A percentile compares a stretch with the other conserved stretches of the same genome.
Evolutionary conservation across 192 early-diverging fungal species (phyloP).

Genomic region (Podila minutissima): DNA sequence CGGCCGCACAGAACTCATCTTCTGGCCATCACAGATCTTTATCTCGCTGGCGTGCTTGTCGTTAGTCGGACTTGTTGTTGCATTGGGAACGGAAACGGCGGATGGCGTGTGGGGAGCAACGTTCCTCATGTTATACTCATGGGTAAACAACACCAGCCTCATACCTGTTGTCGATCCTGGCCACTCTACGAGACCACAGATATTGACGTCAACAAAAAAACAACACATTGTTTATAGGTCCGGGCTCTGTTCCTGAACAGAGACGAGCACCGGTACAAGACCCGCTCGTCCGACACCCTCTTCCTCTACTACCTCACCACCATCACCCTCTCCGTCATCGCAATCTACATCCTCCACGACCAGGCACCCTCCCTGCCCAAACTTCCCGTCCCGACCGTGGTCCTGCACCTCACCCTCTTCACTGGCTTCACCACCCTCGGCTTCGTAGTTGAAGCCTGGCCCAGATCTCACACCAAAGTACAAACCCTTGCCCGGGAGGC

Average conservation of each 20-base stretch:
- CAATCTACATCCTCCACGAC: constrained; percentile 6
- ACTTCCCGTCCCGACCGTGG: neutral
- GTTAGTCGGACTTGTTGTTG: neutral
- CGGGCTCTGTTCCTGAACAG: neutral
- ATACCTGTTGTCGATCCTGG: too few species aligned
- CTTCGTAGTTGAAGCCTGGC: constrained; percentile 33
- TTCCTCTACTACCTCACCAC: neutral
- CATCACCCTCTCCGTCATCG: neutral
- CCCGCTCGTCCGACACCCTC: neutral
- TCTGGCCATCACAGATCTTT: constrained; percentile 17
- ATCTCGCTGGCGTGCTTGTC: neutral
- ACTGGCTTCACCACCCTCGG: neutral
- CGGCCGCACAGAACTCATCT: constrained; percentile 15
- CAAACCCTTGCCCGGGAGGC: constrained; percentile 17
- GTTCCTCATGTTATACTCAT: neutral
- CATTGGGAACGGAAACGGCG: neutral
- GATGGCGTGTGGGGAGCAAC: neutral
- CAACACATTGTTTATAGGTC: neutral
- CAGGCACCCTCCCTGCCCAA: neutral
- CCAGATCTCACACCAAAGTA: constrained; percentile 13
- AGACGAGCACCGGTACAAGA: constrained; percentile 7
- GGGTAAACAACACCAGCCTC: neutral
- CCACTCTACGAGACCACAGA: neutral
- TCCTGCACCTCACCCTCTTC: neutral
- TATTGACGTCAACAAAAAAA: too few species aligned